Base-by-base conservation (phyloP, 176 grass and related monocot genomes). In the Eleusine indica region DNA sequence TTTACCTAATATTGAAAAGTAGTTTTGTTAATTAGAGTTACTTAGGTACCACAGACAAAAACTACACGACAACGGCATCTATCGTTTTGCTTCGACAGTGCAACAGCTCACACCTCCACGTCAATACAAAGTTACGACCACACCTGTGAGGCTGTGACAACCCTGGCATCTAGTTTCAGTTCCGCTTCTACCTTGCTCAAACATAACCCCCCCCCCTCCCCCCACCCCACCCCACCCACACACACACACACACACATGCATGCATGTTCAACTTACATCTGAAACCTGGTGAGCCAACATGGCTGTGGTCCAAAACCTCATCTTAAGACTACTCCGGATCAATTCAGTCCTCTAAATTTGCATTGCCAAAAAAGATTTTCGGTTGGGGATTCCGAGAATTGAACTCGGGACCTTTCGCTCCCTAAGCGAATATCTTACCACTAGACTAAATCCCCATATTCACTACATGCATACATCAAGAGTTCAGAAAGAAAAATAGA, bases 371-470 rank as follows among this genome's bases (percentile, higher is more conserved):
- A 41, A 19, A 9, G 16, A 4, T 19, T 69, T 69, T 1, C 10
- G 25, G 22, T 14, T 66, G 64, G 29, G 64, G 64, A 37, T 66
- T 66, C 29, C 64, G 64, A 66, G 61, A 83, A 83, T 75, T 75
- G 81, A 83, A 83, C 71, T 84, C 44, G 60, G 71, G 61, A 68
- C 71, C 80, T 75, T 75, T 58, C 52, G 51, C 73, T 75, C 51
- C 73, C 66, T 87, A 87, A 87, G 73, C 42, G 54, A 77, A 82
- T 82, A 82, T 77, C 79, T 44, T 87, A 77, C 73, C 86, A 66
- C 54, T 83, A 87, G 73, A 87, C 65, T 77, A 87, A 83, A 77
- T 83, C 80, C 66, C 53, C 65, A 1, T 44, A 44, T 44, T 3
- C 42, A 44, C 7, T 44, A 44, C 42, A 44, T 44, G 42, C 9